These are phyloP conservation scores for Tylopilus sp. DNA, from an alignment of 1,284 basidiomycete species.

Conservation along the genomic window DNA sequence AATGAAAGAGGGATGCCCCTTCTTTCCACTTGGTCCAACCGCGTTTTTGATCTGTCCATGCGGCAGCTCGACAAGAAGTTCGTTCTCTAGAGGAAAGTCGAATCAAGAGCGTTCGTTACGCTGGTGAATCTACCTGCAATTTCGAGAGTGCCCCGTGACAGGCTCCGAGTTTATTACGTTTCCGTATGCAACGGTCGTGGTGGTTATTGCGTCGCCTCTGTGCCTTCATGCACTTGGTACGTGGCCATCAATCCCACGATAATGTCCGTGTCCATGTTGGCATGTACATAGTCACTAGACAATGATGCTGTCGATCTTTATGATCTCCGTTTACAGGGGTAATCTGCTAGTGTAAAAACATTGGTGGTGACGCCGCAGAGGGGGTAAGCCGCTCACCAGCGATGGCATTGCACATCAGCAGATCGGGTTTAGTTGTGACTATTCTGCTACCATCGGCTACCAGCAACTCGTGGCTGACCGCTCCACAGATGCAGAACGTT, in stretches of 20 bases:
- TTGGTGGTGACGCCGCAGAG: background rate
- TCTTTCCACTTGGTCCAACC: background rate
- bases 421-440: no score
- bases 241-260: background rate
- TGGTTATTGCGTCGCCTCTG: background rate
- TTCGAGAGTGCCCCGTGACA: background rate
- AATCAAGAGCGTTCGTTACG: background rate
- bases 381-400: background rate
- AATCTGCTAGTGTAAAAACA: background rate
- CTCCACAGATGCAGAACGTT: background rate
- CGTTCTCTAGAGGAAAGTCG: background rate
- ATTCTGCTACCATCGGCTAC: no score
- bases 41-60: background rate
- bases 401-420: no score
- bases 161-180: background rate
- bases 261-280: background rate
- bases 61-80: background rate
- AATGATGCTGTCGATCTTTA: background rate
- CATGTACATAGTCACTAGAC: no score
- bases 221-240: background rate
- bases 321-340: background rate
- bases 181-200: background rate
- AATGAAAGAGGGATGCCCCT: background rate
- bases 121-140: background rate
- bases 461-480: no score